These are phyloP conservation scores for Quambalaria eucalypti DNA, from an alignment of 1,284 basidiomycete species.

Conservation along the genomic window DNA sequence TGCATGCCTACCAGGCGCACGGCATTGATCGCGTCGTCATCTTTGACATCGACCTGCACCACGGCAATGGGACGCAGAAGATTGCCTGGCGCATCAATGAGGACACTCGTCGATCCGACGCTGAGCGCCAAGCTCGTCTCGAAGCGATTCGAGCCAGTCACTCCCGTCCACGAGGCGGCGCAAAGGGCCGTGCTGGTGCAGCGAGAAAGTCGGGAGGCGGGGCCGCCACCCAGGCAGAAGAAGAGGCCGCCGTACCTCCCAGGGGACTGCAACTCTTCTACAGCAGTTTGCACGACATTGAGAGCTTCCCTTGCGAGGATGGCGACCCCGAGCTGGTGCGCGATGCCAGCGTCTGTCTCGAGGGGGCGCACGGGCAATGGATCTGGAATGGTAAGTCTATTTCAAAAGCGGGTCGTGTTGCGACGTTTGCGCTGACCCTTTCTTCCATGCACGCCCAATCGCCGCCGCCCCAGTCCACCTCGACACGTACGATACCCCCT, in stretches of 20 bases:
- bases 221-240: neutral
- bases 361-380: conserved; percentile 76
- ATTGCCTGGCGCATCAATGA: conserved; percentile 86
- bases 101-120: conserved; percentile 54
- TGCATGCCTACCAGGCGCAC: conserved; percentile 80
- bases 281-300: conserved; percentile 78
- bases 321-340: conserved; percentile 68
- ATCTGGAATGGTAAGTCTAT: conserved; percentile 51
- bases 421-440: conserved; percentile 3
- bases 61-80: conserved; percentile 80
- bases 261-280: conserved; percentile 64
- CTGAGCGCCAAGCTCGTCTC: conserved; percentile 20
- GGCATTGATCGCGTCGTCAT: conserved; percentile 71
- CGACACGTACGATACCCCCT: conserved; percentile 62
- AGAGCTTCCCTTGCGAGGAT: conserved; percentile 83
- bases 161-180: too few species aligned
- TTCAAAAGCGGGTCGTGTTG: conserved; percentile 8
- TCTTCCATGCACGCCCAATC: neutral
- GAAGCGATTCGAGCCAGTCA: neutral
- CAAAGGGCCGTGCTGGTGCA: neutral
- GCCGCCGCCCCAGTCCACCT: conserved; percentile 65
- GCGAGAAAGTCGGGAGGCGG: neutral
- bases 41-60: conserved; percentile 88
- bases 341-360: conserved; percentile 68
- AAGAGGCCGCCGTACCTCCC: conserved; percentile 10